These are phyloP conservation scores for Colletotrichum phormii DNA, from an alignment of 2,329 filamentous ascomycete genomes.

Conservation along the genomic window DNA sequence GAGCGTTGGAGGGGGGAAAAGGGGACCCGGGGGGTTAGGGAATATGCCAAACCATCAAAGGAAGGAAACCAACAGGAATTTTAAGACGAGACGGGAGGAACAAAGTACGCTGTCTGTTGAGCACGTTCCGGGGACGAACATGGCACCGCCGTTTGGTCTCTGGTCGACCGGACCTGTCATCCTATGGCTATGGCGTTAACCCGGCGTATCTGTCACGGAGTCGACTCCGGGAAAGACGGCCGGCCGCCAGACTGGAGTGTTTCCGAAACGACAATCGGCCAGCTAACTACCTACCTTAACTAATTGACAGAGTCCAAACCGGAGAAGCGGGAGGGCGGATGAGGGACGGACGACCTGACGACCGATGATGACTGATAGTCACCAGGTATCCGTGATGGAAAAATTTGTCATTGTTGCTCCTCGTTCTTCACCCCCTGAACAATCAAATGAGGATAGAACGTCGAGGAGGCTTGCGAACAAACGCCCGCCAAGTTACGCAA, in stretches of 20 bases:
- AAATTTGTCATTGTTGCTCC: background rate
- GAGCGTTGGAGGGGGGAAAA: slow-evolving; percentile 24
- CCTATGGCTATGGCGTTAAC: background rate
- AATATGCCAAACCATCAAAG: background rate
- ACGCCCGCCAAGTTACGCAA: background rate
- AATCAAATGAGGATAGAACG: background rate
- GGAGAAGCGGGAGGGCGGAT: background rate
- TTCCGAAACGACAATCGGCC: background rate
- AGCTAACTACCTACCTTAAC: background rate
- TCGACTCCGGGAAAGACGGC: slow-evolving; percentile 9
- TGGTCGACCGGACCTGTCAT: background rate
- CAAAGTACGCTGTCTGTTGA: background rate
- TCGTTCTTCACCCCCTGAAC: background rate
- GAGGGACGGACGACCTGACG: background rate
- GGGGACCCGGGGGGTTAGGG: background rate
- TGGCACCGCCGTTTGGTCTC: background rate
- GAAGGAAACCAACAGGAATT: background rate
- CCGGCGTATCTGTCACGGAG: slow-evolving; percentile 9
- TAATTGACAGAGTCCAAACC: background rate
- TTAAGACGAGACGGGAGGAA: slow-evolving; percentile 7
- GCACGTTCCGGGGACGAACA: background rate
- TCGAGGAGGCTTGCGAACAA: background rate
- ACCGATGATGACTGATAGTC: background rate
- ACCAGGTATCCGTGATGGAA: too few relatives aligned
- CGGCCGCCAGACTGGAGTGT: background rate